Evolutionary conservation across 331 rosid species (phyloP).

Genomic region (Saraca asoca): DNA sequence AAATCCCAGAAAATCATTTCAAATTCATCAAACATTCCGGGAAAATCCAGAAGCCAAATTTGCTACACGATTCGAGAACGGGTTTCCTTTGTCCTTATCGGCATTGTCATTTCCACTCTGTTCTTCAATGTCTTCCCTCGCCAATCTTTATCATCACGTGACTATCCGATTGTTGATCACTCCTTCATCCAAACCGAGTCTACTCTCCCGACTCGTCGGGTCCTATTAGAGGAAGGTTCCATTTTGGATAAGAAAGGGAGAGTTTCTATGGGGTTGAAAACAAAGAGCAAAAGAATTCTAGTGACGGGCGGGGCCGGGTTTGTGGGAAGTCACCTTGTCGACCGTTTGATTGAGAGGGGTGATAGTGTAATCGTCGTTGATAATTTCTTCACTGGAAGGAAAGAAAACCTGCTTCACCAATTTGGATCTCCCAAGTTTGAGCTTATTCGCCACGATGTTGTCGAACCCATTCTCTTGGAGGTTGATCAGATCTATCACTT

Average conservation of each 20-base stretch:
- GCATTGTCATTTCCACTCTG: conserved; percentile 51
- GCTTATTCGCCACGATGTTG: conserved; percentile 92
- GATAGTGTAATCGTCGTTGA: conserved; percentile 84
- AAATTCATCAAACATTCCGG: neutral
- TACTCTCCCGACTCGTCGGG: conserved; percentile 45
- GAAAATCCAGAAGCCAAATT: conserved; percentile 21
- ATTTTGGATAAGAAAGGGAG: conserved; percentile 29
- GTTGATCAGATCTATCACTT: conserved; percentile 95
- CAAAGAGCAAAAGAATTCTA: conserved; percentile 55
- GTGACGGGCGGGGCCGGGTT: conserved; percentile 95
- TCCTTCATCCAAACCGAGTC: conserved; percentile 12
- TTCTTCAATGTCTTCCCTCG: conserved; percentile 46
- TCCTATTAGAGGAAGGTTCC: conserved; percentile 34
- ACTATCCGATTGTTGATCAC: neutral
- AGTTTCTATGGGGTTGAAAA: conserved; percentile 44
- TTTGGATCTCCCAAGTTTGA: conserved; percentile 82
- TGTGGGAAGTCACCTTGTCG: conserved; percentile 89
- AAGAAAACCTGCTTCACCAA: conserved; percentile 72
- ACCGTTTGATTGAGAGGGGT: conserved; percentile 78
- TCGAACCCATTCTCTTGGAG: conserved; percentile 77
- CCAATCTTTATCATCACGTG: neutral
- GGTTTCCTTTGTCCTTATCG: conserved; percentile 50
- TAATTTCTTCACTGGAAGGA: conserved; percentile 83
- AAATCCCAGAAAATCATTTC: conserved; percentile 6
- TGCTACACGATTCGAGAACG: conserved; percentile 39